phyloP scores from a whole-genome alignment of 495 filamentous ascomycete genomes.

The Penicillium paradoxum region DNA sequence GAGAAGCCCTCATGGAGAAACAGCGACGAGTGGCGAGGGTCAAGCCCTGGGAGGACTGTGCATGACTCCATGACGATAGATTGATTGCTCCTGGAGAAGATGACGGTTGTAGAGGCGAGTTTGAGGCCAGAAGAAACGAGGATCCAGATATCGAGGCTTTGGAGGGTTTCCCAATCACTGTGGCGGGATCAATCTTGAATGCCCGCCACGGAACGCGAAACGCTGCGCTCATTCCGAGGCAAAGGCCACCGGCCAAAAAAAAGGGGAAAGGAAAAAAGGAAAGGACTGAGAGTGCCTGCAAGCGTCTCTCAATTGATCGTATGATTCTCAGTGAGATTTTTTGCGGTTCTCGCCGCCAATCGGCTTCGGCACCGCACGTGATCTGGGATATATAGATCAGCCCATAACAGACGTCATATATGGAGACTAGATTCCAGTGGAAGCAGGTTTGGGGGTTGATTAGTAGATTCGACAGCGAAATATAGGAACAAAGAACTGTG shows the following conservation, averaged over 20 bases:
- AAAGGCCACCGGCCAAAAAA: conserved; percentile 1
- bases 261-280: neutral
- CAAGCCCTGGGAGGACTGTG: neutral
- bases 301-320: conserved; percentile 14
- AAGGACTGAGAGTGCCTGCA: neutral
- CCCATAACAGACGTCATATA: conserved; percentile 6
- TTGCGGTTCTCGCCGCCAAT: conserved; percentile 27
- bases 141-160: conserved; percentile 17
- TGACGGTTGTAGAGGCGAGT: conserved; percentile 1
- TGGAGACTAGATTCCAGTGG: neutral
- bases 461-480: too few relatives aligned
- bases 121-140: conserved; percentile 7
- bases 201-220: conserved; percentile 38
- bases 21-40: neutral
- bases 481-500: too few relatives aligned
- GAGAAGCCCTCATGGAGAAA: conserved; percentile 18
- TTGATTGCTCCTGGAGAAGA: neutral
- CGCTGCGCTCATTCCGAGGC: conserved; percentile 37
- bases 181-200: conserved; percentile 30
- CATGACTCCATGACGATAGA: neutral
- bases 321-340: conserved; percentile 24
- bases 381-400: conserved; percentile 10
- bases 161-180: conserved; percentile 22
- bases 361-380: conserved; percentile 19
- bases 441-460: too few relatives aligned